phyloP scores from a whole-genome alignment of 2,329 filamentous ascomycete genomes.

The Akanthomyces dipterigenus region DNA sequence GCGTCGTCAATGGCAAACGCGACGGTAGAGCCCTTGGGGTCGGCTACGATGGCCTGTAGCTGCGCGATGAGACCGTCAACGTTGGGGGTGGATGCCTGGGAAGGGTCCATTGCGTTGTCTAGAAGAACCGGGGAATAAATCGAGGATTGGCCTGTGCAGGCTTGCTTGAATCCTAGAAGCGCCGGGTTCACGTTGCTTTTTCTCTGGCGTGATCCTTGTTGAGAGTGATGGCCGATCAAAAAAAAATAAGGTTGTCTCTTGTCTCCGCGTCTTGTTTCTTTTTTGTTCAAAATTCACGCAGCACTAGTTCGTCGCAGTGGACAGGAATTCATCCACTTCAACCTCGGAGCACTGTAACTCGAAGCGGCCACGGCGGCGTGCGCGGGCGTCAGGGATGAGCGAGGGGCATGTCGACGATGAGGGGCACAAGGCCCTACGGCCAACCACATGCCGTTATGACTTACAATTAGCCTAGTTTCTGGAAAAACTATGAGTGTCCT shows the following conservation, averaged over 20 bases:
- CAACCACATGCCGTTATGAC: too few relatives aligned
- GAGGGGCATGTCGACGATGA: too few relatives aligned
- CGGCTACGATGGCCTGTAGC: constrained; percentile 8
- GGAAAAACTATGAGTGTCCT: too few relatives aligned
- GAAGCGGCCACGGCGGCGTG: too few relatives aligned
- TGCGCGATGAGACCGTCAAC: constrained; percentile 14
- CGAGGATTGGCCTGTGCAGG: not conserved
- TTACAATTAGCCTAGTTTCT: too few relatives aligned
- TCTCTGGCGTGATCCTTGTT: not conserved
- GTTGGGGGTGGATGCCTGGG: not conserved
- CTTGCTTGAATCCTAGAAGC: not conserved
- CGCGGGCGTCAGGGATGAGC: too few relatives aligned
- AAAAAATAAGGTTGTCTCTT: not conserved
- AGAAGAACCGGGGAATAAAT: not conserved
- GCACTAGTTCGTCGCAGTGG: not conserved
- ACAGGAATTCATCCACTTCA: too few relatives aligned
- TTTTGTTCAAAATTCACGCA: not conserved
- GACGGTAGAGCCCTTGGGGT: not conserved
- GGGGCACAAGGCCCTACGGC: too few relatives aligned
- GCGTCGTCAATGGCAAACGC: not conserved
- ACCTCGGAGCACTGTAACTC: too few relatives aligned
- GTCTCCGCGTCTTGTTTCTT: not conserved
- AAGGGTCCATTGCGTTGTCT: not conserved
- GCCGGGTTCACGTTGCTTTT: not conserved
- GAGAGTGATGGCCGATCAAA: too few relatives aligned